Evolutionary conservation across 1,139 yeast species (phyloP), one percentile per base, ranked within the genome.

Genomic region (Nakaseomyces sp.): DNA sequence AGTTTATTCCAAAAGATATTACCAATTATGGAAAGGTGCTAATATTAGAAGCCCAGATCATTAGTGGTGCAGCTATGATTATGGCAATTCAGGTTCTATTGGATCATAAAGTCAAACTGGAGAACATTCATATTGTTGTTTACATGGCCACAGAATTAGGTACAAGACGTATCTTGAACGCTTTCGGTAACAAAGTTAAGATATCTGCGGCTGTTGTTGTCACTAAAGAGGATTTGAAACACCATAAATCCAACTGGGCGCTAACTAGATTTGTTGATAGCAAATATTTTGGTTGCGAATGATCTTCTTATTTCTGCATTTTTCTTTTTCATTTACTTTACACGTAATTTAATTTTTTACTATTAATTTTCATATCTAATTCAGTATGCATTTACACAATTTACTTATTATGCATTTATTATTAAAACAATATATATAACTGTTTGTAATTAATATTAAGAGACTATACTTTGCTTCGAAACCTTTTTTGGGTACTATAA

Each of bases 1-100:
- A 83, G 52, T 74, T 78, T 24, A 65, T 91, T 35, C 80, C 85
- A 1, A 50, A 50, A 1, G 51, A 57, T 16, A 54, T 66, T n/a
- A 48, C 51, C 2, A 31, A 48, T 4, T 58, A 52, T 28, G 69
- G 71, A 42, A 76, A 74, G 51, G 77, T 86, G 1, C 64, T 91
- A 31, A 65, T 91, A 40, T 76, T 86, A 57, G 97, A 91, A 59
- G 84, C 95, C 0, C 96, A 89, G 61, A 72, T 87, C 41, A 81
- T 87, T 20, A 81, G 95, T 38, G 98, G 97, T 2, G 95, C 96
- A 0, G 95, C 95, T 0, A 81, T 89, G 2, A 84, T 87, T 41
- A 91, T 91, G 97, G 95, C 96, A 0, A 77, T 87, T 39, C 93
- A 88, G 54, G 89, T 91, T 4, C 68, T 91, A 46, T 55, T 84